Conservation (phyloP, 352 stramenopile species). For the Pythium aphanidermatum region DNA sequence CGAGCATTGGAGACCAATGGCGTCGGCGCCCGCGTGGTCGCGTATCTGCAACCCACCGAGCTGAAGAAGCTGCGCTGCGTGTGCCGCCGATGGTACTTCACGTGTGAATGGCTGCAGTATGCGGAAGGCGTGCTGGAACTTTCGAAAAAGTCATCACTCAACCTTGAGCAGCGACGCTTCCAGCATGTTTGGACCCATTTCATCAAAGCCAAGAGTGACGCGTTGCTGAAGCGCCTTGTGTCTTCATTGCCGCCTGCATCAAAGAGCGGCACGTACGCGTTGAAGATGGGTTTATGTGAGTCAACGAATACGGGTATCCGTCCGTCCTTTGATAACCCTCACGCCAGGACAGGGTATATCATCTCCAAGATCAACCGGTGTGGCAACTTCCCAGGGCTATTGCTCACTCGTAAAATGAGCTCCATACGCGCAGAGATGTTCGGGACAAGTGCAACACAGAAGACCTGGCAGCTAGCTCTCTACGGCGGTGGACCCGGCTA, state of each 20-base stretch:
- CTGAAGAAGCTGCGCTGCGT: slow-evolving; percentile 36
- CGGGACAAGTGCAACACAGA: slow-evolving; percentile 5
- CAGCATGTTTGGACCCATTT: slow-evolving; percentile 52
- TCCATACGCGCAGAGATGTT: slow-evolving; percentile 51
- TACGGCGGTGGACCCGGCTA: slow-evolving; percentile 61
- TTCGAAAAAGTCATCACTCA: slow-evolving; percentile 43
- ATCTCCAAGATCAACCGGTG: slow-evolving; percentile 64
- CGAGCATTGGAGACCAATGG: slow-evolving; percentile 7
- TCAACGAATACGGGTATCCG: slow-evolving; percentile 61
- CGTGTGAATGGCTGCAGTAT: slow-evolving; percentile 41
- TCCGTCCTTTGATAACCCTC: slow-evolving; percentile 51
- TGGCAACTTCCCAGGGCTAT: slow-evolving; percentile 52
- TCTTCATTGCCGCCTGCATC: slow-evolving; percentile 22
- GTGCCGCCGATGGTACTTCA: slow-evolving; percentile 52
- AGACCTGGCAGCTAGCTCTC: slow-evolving; percentile 37
- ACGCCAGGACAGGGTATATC: slow-evolving; percentile 59
- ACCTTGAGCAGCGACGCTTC: slow-evolving; percentile 43
- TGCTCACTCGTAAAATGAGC: slow-evolving; percentile 44
- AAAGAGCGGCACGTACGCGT: slow-evolving; percentile 35
- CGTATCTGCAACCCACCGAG: slow-evolving; percentile 41
- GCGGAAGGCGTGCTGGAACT: slow-evolving; percentile 19
- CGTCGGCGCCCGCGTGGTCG: slow-evolving; percentile 1
- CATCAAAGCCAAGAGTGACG: slow-evolving; percentile 28
- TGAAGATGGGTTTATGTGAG: slow-evolving; percentile 50
- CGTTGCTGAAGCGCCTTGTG: slow-evolving; percentile 35